Conservation (phyloP, 441 rosid species). For the Populus hybrid region DNA sequence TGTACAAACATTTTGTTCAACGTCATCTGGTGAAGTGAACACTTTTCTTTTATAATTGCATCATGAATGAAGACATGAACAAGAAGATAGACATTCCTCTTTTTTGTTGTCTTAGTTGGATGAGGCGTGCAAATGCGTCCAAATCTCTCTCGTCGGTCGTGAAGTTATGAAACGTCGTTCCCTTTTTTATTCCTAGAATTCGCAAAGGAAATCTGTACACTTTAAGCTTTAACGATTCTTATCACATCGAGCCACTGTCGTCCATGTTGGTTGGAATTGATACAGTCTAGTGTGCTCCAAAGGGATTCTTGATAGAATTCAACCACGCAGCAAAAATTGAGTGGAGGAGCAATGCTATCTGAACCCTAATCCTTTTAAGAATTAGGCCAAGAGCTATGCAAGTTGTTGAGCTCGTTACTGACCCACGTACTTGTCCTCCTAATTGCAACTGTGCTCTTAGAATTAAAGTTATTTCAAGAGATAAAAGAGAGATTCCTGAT, state of each 20-base stretch:
- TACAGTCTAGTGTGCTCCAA: not conserved
- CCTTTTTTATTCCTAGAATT: not conserved
- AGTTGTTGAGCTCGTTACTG: not conserved
- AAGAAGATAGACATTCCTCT: too few relatives aligned
- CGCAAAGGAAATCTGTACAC: not conserved
- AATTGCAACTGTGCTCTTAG: constrained; percentile 49
- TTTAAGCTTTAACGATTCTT: constrained; percentile 8
- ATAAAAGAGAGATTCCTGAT: not conserved
- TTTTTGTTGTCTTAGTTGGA: not conserved
- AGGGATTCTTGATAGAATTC: not conserved
- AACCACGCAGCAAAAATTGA: not conserved
- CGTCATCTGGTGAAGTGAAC: not conserved
- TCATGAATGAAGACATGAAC: not conserved
- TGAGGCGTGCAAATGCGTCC: not conserved
- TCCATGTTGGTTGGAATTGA: not conserved
- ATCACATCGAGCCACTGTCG: not conserved
- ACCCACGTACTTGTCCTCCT: constrained; percentile 40
- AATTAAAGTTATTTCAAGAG: constrained; percentile 14
- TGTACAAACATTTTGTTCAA: not conserved
- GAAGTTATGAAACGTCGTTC: not conserved
- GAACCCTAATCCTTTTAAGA: constrained; percentile 17
- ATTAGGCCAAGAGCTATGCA: not conserved
- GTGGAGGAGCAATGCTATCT: not conserved
- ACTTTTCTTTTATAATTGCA: not conserved
- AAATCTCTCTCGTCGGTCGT: not conserved